phyloP scores from a whole-genome alignment of 202 grass and related monocot genomes.

The Elaeis oleifera region DNA sequence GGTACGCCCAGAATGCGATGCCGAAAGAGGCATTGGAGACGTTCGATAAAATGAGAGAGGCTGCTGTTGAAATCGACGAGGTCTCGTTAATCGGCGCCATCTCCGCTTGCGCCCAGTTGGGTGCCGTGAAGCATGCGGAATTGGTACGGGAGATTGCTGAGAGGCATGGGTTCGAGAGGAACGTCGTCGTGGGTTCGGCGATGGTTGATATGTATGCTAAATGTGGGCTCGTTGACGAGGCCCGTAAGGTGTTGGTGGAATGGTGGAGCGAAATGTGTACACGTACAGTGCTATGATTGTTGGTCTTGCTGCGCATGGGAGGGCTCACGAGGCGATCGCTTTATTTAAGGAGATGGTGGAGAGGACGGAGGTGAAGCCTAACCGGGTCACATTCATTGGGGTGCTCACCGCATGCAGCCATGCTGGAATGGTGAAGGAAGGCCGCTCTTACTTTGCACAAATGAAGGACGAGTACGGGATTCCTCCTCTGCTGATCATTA shows the following conservation, averaged over 20 bases:
- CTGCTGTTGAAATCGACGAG: conserved; percentile 38
- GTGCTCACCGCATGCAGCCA: conserved; percentile 60
- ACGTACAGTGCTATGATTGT: conserved; percentile 60
- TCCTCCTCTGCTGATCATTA: conserved; percentile 60
- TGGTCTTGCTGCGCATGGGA: conserved; percentile 43
- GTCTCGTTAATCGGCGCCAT: conserved; percentile 45
- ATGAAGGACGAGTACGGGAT: conserved; percentile 63
- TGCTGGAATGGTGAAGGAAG: conserved; percentile 52
- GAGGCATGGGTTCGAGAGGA: conserved; percentile 19
- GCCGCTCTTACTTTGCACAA: conserved; percentile 47
- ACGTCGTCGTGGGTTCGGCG: conserved; percentile 46
- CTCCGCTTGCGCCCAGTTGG: conserved; percentile 59
- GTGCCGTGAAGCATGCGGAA: conserved; percentile 28
- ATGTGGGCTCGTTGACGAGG: conserved; percentile 53
- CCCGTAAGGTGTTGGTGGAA: conserved; percentile 29
- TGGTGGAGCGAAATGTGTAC: conserved; percentile 57
- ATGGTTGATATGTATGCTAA: conserved; percentile 74
- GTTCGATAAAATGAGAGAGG: conserved; percentile 36
- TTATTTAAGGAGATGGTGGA: conserved; percentile 48
- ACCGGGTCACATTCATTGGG: conserved; percentile 62
- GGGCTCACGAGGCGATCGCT: conserved; percentile 38
- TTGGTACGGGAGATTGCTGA: conserved; percentile 47
- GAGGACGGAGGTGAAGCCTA: conserved; percentile 34
- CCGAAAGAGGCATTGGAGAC: conserved; percentile 34
- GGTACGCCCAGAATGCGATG: conserved; percentile 58